These are phyloP conservation scores for Auriscalpium vulgare DNA, from an alignment of 768 basidiomycete species.

Conservation along the genomic window DNA sequence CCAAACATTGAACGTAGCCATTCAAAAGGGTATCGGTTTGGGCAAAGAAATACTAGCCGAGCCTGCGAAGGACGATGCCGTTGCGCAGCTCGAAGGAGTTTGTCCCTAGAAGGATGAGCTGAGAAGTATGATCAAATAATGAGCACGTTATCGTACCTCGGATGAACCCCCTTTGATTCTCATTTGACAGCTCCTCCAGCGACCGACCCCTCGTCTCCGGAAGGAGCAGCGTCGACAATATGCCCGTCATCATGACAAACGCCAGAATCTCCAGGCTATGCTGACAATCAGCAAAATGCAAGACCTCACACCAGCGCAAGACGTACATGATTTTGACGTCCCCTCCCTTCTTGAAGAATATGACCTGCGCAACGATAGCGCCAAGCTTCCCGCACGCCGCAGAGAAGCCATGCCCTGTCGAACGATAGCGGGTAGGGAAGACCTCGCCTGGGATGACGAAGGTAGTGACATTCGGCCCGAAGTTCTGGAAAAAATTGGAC, in stretches of 20 bases:
- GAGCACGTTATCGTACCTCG: constrained; percentile 2
- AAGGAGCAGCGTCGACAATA: constrained; percentile 32
- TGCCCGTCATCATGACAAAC: constrained; percentile 37
- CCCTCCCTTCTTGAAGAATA: constrained; percentile 14
- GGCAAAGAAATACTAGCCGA: not conserved
- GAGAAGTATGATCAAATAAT: too few relatives aligned
- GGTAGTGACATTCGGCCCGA: constrained; percentile 36
- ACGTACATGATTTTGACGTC: not conserved
- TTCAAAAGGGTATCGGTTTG: not conserved
- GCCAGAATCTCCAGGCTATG: constrained; percentile 30
- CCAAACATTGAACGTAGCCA: too few relatives aligned
- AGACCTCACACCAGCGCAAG: not conserved
- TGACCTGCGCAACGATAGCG: constrained; percentile 33
- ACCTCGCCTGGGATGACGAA: constrained; percentile 38
- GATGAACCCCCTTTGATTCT: constrained; percentile 28
- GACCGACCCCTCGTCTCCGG: constrained; percentile 34
- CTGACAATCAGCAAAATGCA: not conserved
- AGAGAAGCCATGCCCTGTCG: constrained; percentile 37
- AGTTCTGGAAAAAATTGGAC: constrained; percentile 37
- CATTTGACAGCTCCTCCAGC: constrained; percentile 30
- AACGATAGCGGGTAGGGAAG: constrained; percentile 38
- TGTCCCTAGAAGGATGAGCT: not conserved
- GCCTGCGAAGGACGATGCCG: constrained; percentile 8
- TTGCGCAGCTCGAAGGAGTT: constrained; percentile 11
- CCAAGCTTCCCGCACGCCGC: constrained; percentile 38